Conservation (phyloP, 805 yeast genomes). For the Ogataea nonfermentans region DNA sequence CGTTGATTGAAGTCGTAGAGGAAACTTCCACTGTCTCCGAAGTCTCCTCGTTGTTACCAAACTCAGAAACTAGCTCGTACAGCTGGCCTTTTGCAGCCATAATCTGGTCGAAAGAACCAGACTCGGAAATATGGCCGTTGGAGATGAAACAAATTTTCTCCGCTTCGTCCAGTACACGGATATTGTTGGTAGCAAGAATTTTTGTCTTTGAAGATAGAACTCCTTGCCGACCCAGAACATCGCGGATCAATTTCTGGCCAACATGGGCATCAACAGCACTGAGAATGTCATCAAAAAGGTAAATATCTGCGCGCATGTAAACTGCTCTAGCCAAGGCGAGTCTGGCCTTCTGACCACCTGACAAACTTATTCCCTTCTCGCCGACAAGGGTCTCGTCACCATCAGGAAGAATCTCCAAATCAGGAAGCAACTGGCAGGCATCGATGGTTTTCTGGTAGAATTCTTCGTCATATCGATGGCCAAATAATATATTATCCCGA, state of each 20-base stretch:
- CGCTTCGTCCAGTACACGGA: slow-evolving; percentile 55
- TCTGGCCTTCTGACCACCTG: slow-evolving; percentile 98
- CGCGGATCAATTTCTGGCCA: slow-evolving; percentile 74
- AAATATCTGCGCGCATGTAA: slow-evolving; percentile 89
- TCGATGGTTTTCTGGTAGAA: slow-evolving; percentile 78
- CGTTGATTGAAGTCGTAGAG: background rate
- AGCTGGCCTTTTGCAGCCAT: slow-evolving; percentile 28
- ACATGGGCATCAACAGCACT: slow-evolving; percentile 99
- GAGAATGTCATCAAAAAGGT: slow-evolving; percentile 85
- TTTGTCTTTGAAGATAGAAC: slow-evolving; percentile 50
- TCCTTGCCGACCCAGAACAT: slow-evolving; percentile 47
- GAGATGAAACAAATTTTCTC: slow-evolving; percentile 59
- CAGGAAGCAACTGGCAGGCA: slow-evolving; percentile 85
- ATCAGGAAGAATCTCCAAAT: slow-evolving; percentile 75
- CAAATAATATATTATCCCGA: slow-evolving; percentile 87
- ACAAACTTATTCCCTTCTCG: slow-evolving; percentile 92
- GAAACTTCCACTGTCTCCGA: background rate
- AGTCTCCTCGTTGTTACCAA: slow-evolving; percentile 26
- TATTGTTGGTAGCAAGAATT: slow-evolving; percentile 57
- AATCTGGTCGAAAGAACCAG: slow-evolving; percentile 46
- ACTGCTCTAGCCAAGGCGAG: slow-evolving; percentile 94
- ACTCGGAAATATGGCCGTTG: slow-evolving; percentile 53
- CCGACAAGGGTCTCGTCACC: slow-evolving; percentile 95
- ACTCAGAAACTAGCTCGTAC: slow-evolving; percentile 38
- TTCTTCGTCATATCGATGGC: slow-evolving; percentile 75